Percentiles rank a stretch among this genome's conserved stretches.
Conservation (phyloP, 2,329 filamentous ascomycete genomes). For the Trichoderma guizhouense region DNA sequence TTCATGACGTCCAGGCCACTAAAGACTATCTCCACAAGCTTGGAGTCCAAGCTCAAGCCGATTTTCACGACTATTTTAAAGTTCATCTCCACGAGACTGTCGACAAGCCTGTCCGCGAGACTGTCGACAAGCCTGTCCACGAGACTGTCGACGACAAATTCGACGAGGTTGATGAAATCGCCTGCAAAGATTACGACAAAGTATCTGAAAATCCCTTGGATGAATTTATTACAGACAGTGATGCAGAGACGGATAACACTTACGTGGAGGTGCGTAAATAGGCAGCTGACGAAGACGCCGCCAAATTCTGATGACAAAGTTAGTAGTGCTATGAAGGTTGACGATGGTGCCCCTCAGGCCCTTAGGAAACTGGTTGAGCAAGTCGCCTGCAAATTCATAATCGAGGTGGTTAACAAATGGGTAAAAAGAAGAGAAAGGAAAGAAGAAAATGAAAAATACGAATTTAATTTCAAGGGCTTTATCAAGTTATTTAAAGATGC, state of each 20-base stretch:
- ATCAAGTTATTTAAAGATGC: neutral
- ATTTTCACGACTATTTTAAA: rapidly evolving
- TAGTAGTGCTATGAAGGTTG: neutral
- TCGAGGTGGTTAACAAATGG: neutral
- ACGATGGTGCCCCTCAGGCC: neutral
- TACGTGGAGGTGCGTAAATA: neutral
- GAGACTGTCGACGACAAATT: no score
- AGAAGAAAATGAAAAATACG: neutral
- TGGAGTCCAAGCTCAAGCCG: no score
- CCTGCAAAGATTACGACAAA: no score
- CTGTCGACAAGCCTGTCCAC: no score
- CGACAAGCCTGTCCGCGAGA: no score
- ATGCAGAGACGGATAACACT: neutral
- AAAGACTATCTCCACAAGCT: no score
- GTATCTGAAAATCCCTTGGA: neutral
- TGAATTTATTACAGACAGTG: neutral
- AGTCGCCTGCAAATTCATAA: neutral
- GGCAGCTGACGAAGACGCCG: neutral
- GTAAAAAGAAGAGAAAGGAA: neutral
- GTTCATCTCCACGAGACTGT: no score
- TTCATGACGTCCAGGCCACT: no score
- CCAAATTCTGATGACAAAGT: neutral
- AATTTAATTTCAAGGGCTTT: neutral
- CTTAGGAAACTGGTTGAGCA: neutral
- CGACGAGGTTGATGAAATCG: no score